phyloP scores from a whole-genome alignment of 2,329 filamentous ascomycete species.

The Dothideomycetes sp. region DNA sequence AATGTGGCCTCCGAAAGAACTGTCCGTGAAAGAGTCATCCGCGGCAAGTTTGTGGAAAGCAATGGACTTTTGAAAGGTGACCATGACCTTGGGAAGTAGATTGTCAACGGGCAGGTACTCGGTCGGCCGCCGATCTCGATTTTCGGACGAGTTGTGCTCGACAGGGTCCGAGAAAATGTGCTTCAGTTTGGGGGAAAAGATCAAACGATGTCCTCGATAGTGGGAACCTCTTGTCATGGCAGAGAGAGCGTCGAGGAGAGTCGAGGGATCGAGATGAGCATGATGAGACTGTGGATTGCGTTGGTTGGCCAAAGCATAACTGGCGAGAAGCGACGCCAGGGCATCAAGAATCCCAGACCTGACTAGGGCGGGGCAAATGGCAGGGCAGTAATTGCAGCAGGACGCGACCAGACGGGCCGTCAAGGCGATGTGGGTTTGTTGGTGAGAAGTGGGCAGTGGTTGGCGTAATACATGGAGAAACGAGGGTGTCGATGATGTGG shows the following conservation, averaged over 20 bases:
- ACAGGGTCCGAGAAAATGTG: slow-evolving; percentile 20
- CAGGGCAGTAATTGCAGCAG: slow-evolving; percentile 42
- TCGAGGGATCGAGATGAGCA: slow-evolving; percentile 46
- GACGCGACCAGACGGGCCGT: slow-evolving; percentile 49
- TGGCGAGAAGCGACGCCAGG: slow-evolving; percentile 60
- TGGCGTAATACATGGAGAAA: slow-evolving; percentile 54
- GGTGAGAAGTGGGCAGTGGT: slow-evolving; percentile 41
- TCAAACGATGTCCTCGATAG: slow-evolving; percentile 58
- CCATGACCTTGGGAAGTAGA: slow-evolving; percentile 16
- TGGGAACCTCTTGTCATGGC: slow-evolving; percentile 71
- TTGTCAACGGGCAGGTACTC: slow-evolving; percentile 5
- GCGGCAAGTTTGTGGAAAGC: no score
- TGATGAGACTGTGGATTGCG: slow-evolving; percentile 39
- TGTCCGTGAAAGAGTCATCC: slow-evolving; percentile 11
- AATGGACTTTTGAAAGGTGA: slow-evolving; percentile 14
- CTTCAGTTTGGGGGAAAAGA: slow-evolving; percentile 38
- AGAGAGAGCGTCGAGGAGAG: slow-evolving; percentile 65
- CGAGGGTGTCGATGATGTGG: slow-evolving; percentile 51
- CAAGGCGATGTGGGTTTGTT: slow-evolving; percentile 54
- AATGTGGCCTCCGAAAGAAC: no score
- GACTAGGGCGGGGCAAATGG: slow-evolving; percentile 43
- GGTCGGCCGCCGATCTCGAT: background rate
- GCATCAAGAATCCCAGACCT: slow-evolving; percentile 68
- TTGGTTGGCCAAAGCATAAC: slow-evolving; percentile 16
- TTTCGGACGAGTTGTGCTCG: background rate